Evolutionary conservation across 805 yeast species (phyloP).

Genomic region (Candida ficus): DNA sequence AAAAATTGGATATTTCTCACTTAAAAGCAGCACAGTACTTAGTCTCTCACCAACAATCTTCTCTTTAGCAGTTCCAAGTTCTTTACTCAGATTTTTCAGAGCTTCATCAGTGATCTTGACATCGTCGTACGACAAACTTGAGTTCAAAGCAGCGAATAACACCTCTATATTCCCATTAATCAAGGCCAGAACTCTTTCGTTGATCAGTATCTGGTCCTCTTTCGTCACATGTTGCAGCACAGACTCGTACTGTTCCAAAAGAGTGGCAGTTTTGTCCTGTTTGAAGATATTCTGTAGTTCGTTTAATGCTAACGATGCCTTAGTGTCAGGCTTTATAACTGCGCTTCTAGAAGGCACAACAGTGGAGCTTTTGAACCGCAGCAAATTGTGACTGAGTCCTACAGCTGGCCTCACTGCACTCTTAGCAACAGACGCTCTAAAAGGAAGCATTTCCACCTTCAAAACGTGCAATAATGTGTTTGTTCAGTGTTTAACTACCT

Average conservation of each 20-base stretch:
- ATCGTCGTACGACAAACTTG: too few relatives aligned
- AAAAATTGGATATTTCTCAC: background rate
- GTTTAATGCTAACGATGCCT: background rate
- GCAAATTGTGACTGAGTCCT: background rate
- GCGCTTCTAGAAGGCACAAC: conserved; percentile 1
- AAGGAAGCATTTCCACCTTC: background rate
- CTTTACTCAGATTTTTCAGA: background rate
- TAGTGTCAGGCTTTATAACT: background rate
- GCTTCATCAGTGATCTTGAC: background rate
- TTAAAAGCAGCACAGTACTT: background rate
- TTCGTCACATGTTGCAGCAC: background rate
- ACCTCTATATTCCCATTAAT: too few relatives aligned
- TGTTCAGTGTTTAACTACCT: too few relatives aligned
- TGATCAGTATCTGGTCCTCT: background rate
- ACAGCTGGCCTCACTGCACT: background rate
- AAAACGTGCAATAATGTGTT: too few relatives aligned
- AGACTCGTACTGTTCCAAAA: background rate
- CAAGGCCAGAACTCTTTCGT: background rate
- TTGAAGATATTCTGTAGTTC: background rate
- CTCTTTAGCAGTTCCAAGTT: too few relatives aligned
- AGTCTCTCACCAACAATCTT: too few relatives aligned
- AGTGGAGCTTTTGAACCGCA: conserved; percentile 1
- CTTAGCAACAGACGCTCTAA: background rate
- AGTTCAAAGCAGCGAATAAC: too few relatives aligned
- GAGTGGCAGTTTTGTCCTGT: too few relatives aligned